phyloP scores from a whole-genome alignment of 176 grass and related monocot genomes.

The Cymbopogon citratus region DNA sequence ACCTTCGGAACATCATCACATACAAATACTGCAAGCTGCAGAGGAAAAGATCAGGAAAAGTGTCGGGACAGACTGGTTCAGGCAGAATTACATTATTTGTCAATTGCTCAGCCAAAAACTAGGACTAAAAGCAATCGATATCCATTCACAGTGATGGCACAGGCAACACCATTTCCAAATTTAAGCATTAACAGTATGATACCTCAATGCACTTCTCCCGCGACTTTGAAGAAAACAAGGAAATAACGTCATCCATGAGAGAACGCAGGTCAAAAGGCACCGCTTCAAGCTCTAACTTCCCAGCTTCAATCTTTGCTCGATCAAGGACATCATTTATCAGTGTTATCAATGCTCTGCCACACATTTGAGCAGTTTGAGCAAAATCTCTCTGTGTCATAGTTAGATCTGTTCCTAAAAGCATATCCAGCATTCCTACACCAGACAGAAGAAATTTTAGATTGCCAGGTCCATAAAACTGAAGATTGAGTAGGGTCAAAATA shows the following conservation, averaged over 20 bases:
- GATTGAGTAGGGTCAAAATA: conserved; percentile 2
- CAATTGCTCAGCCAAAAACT: conserved; percentile 2
- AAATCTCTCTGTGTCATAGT: conserved; percentile 79
- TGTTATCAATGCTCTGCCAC: conserved; percentile 78
- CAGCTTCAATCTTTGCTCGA: conserved; percentile 93
- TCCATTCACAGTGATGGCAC: background rate
- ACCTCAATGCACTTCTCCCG: conserved; percentile 95
- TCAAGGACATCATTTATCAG: conserved; percentile 98
- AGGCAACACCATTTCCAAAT: background rate
- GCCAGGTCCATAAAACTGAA: background rate
- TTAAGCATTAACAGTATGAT: conserved; percentile 18
- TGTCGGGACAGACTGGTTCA: background rate
- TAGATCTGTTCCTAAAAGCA: conserved; percentile 88
- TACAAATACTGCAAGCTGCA: conserved; percentile 92
- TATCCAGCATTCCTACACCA: conserved; percentile 81
- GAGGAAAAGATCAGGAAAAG: conserved; percentile 22
- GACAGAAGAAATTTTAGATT: conserved; percentile 14
- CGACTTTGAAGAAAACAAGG: conserved; percentile 94
- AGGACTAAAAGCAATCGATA: background rate
- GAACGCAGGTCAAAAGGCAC: conserved; percentile 78
- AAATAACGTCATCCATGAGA: conserved; percentile 86
- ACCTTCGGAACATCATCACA: conserved; percentile 73
- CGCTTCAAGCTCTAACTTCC: conserved; percentile 85
- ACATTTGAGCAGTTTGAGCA: conserved; percentile 85
- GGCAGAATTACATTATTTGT: background rate